Evolutionary conservation across 345 rosid species (phyloP).

Genomic region (Populus tremula): DNA sequence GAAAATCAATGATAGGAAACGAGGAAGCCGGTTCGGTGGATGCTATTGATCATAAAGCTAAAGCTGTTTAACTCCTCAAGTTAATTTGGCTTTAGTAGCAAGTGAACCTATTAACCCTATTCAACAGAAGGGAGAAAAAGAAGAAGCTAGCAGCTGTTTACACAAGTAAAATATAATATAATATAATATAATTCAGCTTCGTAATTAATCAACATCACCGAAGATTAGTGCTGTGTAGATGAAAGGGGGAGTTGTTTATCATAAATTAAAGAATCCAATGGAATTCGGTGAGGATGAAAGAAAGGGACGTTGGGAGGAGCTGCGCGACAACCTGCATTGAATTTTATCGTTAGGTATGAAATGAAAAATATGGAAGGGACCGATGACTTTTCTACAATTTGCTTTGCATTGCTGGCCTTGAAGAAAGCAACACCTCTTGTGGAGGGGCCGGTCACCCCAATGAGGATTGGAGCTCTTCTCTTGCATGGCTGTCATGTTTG

Average conservation of each 20-base stretch:
- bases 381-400: neutral
- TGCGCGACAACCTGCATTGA: constrained; percentile 1
- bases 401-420: constrained; percentile 28
- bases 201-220: no score
- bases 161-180: no score
- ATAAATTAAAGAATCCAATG: neutral
- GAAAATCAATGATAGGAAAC: neutral
- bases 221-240: no score
- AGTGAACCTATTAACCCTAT: no score
- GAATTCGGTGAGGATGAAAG: constrained; percentile 11
- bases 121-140: no score
- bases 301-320: neutral
- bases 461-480: neutral
- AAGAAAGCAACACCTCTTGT: constrained; percentile 4
- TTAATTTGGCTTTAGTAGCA: no score
- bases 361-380: neutral
- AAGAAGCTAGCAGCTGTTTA: no score
- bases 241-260: neutral
- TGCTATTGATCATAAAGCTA: neutral
- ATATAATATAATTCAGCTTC: no score
- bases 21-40: neutral
- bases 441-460: constrained; percentile 36
- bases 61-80: no score
- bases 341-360: neutral
- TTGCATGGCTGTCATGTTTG: constrained; percentile 18